phyloP scores from a whole-genome alignment of 1,139 yeast species.

The Suhomyces chickasaworum region DNA sequence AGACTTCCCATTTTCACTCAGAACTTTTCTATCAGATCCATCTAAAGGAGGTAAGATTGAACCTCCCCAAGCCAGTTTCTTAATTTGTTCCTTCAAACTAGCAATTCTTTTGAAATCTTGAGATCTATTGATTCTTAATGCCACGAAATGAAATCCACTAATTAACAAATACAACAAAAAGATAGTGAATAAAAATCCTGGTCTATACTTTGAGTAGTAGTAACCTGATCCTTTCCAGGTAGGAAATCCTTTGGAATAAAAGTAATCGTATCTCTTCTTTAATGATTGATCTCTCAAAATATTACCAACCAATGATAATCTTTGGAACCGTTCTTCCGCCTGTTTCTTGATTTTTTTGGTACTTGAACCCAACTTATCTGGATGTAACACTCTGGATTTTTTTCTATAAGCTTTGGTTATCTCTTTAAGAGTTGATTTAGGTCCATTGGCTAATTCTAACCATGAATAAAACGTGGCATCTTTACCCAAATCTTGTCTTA shows the following conservation, averaged over 20 bases:
- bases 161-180: conserved; percentile 50
- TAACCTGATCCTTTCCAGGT: conserved; percentile 62
- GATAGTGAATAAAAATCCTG: conserved; percentile 58
- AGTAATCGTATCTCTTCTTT: conserved; percentile 82
- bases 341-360: conserved; percentile 43
- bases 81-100: conserved; percentile 52
- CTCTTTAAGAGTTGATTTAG: conserved; percentile 59
- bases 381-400: conserved; percentile 72
- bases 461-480: conserved; percentile 71
- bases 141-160: conserved; percentile 60
- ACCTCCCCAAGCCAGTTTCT: conserved; percentile 62
- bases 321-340: conserved; percentile 65
- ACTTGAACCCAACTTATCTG: conserved; percentile 65
- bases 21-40: conserved; percentile 46
- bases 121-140: conserved; percentile 55
- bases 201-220: conserved; percentile 57
- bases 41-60: conserved; percentile 50
- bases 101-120: conserved; percentile 64
- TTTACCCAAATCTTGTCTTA: conserved; percentile 63
- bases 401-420: conserved; percentile 77
- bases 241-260: conserved; percentile 84
- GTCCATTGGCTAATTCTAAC: conserved; percentile 53
- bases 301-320: conserved; percentile 73
- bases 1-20: conserved; percentile 50
- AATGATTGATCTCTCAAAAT: conserved; percentile 64